phyloP scores from a whole-genome alignment of 495 filamentous ascomycete species.

The Aspergillus sclerotiicarbonarius region DNA sequence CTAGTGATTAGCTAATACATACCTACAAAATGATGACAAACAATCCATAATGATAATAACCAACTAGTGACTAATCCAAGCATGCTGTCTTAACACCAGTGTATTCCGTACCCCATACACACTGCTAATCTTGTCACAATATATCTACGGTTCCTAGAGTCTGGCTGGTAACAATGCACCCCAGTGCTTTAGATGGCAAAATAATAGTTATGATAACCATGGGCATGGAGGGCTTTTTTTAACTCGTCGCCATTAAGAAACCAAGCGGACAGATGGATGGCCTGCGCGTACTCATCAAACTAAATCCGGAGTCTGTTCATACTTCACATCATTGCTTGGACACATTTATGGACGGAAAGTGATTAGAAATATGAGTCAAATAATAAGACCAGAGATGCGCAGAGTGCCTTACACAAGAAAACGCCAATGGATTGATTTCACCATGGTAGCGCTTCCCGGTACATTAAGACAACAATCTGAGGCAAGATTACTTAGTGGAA shows the following conservation, averaged over 20 bases:
- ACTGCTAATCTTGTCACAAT: not conserved
- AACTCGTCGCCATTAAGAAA: not conserved
- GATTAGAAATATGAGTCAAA: slow-evolving; percentile 24
- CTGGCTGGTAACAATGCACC: not conserved
- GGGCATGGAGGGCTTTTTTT: not conserved
- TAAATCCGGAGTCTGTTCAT: slow-evolving; percentile 9
- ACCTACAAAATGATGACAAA: too few species aligned
- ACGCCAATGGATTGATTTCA: too few species aligned
- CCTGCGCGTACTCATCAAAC: not conserved
- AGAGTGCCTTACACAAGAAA: too few species aligned
- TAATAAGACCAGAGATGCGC: slow-evolving; percentile 15
- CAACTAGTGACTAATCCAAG: too few species aligned
- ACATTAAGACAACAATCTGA: slow-evolving; percentile 21
- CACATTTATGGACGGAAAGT: slow-evolving; percentile 13
- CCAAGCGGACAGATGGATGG: not conserved
- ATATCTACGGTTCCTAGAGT: not conserved
- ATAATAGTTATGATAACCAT: not conserved
- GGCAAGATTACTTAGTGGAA: slow-evolving; percentile 13
- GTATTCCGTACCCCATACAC: not conserved
- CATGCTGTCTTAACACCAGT: not conserved
- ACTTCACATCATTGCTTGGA: slow-evolving; percentile 30
- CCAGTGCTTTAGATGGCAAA: not conserved
- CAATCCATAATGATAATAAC: too few species aligned
- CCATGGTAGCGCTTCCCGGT: too few species aligned
- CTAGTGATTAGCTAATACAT: too few species aligned